Base-by-base conservation (phyloP, 2,329 filamentous ascomycete genomes). In the Bretziella fagacearum region DNA sequence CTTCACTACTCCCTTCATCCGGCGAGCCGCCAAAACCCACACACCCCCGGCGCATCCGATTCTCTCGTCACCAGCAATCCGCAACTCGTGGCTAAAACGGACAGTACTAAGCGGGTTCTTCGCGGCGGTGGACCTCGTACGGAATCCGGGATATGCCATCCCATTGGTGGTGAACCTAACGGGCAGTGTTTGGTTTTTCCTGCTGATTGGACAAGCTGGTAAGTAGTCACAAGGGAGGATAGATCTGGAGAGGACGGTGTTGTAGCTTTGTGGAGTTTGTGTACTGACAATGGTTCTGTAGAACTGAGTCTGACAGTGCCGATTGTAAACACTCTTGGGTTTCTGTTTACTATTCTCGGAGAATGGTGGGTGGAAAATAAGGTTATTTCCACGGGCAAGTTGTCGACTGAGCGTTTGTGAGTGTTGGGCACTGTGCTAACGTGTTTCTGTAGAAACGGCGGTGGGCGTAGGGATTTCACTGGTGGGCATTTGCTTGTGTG, bases 281-380 rank as follows among this genome's bases (percentile, higher is more conserved):
- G 18, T 33, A 33, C 30, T 15, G 17, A 10, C 30, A 33, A 33
- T 15, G 13, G 6, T n/a, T 33, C 5, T 37, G 3, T 55, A 91
- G 89, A 96, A 62, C 60, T 96, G 55, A 94, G 86, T 58, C 67
- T 96, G 52, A 95, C 87, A 2, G 87, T 96, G 1, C 89, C 89
- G 1, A 91, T 96, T 52, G 87, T 89, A 1, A 96, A 96, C 58
- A 93, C 86, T 0, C 65, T 93, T 57, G 89, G 89, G 0, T 96
- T 96, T 55, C 63, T 96, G n/a, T 96, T 95, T 58, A 96, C 89
- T 0, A 87, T 95, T 2, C 58, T 95, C 10, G 89, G 87, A 1
- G 89, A 96, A 56, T 96, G 87, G 86, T 93, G 81, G 69, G 85
- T 89, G 1, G 89, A 95, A 56, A 77, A 77, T 51, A 96, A 95